Conservation (phyloP, 257 asterid genomes). For the Solanum chmielewskii region DNA sequence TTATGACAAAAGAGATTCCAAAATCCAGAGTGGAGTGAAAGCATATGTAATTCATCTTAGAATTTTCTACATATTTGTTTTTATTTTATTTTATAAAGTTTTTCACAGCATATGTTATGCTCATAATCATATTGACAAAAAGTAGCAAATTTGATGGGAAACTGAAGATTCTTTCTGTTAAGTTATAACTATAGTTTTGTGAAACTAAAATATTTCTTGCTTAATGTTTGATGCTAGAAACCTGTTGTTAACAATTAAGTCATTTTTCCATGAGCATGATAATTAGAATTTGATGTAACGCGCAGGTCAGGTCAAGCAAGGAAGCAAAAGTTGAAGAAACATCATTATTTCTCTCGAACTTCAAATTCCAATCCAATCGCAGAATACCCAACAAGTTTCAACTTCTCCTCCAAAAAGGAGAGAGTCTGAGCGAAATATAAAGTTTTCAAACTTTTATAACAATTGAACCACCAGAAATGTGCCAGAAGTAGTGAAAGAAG, state of each 20-base stretch:
- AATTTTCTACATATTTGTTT: neutral
- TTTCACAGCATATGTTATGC: neutral
- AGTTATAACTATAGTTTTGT: neutral
- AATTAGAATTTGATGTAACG: neutral
- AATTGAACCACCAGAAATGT: neutral
- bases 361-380: neutral
- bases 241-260: neutral
- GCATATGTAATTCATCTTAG: neutral
- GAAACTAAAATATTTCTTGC: neutral
- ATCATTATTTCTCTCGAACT: neutral
- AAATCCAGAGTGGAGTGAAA: neutral
- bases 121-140: neutral
- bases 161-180: neutral
- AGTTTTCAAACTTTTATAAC: neutral
- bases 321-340: neutral
- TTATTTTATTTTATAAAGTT: neutral
- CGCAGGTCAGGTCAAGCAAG: neutral
- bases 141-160: neutral
- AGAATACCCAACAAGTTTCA: neutral
- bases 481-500: neutral
- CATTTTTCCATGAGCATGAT: neutral
- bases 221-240: neutral
- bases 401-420: neutral
- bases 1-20: neutral
- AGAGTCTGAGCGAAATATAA: neutral